Evolutionary conservation across 192 early-diverging fungal genomes (phyloP).

Genomic region (Coemansia asiatica): DNA sequence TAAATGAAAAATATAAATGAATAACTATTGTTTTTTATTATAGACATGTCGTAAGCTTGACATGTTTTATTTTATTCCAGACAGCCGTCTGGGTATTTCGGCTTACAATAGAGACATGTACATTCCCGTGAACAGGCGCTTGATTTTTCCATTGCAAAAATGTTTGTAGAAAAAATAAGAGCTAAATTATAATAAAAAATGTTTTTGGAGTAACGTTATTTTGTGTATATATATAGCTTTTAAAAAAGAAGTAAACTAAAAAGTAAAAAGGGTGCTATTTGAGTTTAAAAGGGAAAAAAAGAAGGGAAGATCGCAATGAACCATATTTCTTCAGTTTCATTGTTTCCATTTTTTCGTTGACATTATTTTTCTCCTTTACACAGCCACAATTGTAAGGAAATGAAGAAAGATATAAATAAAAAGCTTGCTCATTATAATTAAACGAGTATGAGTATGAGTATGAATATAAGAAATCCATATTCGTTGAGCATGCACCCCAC

Average conservation of each 20-base stretch:
- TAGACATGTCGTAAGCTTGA: neutral
- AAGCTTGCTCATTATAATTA: neutral
- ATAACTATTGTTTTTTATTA: neutral
- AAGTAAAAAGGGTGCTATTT: neutral
- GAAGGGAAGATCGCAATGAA: neutral
- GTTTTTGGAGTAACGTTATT: too few species aligned
- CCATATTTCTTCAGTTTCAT: neutral
- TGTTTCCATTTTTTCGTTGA: neutral
- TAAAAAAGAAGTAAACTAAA: neutral
- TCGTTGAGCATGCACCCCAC: too few species aligned
- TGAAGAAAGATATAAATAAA: neutral
- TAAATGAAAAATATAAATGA: too few species aligned
- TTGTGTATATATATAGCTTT: too few species aligned
- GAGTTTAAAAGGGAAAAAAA: neutral
- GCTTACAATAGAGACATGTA: slow-evolving; percentile 18
- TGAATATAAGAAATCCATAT: too few species aligned
- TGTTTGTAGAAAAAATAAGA: neutral
- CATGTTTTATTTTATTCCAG: neutral
- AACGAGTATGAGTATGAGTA: too few species aligned
- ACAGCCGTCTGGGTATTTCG: neutral
- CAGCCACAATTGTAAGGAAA: neutral
- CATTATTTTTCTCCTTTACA: neutral
- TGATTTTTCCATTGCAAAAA: neutral
- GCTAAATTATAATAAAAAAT: too few species aligned
- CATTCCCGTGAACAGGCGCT: slow-evolving; percentile 14